phyloP scores from a whole-genome alignment of 2,329 filamentous ascomycete species.

The Ophiostoma triangulosporum region DNA sequence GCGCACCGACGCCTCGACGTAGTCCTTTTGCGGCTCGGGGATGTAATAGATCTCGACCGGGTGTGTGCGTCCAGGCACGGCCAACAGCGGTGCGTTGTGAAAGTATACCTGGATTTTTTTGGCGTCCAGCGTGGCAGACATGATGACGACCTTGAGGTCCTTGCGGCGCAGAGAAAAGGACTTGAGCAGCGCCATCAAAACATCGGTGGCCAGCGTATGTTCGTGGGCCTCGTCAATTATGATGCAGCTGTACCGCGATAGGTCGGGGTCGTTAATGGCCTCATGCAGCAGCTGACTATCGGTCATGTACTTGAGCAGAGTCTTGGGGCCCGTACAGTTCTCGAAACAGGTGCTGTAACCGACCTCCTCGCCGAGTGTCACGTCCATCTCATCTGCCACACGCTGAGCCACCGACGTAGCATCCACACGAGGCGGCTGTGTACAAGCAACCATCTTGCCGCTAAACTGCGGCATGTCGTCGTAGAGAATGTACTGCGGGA shows the following conservation, averaged over 20 bases:
- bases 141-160: constrained; percentile 96
- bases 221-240: constrained; percentile 99
- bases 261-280: constrained; percentile 87
- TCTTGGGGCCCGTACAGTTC: constrained; percentile 78
- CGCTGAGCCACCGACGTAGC: constrained; percentile 98
- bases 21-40: constrained; percentile 87
- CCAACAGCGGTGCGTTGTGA: constrained; percentile 80
- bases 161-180: constrained; percentile 68
- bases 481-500: constrained; percentile 94
- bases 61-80: constrained; percentile 87
- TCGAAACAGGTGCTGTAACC: constrained; percentile 99
- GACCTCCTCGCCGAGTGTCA: constrained; percentile 82
- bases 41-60: constrained; percentile 99
- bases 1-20: constrained; percentile 86
- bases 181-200: constrained; percentile 92
- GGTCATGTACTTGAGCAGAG: constrained; percentile 98
- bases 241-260: constrained; percentile 89
- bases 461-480: constrained; percentile 83
- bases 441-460: constrained; percentile 89
- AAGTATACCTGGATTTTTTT: constrained; percentile 98
- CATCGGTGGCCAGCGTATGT: constrained; percentile 90
- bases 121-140: constrained; percentile 94
- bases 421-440: constrained; percentile 91
- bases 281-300: constrained; percentile 96
- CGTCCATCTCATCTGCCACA: constrained; percentile 94